These are phyloP conservation scores for Schizochytrium sp. DNA, from an alignment of 108 stramenopile genomes.

Conservation along the genomic window DNA sequence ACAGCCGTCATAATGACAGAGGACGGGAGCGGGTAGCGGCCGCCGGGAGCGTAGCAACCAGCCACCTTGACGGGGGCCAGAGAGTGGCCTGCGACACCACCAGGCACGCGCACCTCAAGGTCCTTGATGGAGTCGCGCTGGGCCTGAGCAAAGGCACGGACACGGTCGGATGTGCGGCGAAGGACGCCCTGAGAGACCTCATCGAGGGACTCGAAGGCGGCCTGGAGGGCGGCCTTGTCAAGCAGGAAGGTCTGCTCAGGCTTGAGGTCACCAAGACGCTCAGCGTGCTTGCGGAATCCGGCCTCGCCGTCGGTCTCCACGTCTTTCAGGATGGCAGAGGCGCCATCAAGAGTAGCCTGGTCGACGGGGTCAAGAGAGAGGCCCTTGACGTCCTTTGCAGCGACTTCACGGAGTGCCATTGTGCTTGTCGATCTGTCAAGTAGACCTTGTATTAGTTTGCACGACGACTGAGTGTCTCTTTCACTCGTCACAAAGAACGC, in stretches of 20 bases:
- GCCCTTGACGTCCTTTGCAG: constrained; percentile 30
- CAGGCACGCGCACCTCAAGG: constrained; percentile 90
- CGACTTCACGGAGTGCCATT: constrained; percentile 46
- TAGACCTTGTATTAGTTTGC: too few species aligned
- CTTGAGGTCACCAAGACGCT: constrained; percentile 71
- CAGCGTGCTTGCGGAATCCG: constrained; percentile 67
- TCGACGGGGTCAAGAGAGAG: constrained; percentile 54
- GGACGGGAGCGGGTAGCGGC: constrained; percentile 96
- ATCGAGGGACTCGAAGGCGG: constrained; percentile 68
- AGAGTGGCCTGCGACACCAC: constrained; percentile 94
- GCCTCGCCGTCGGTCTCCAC: constrained; percentile 62
- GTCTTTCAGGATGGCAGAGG: constrained; percentile 11
- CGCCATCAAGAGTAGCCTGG: constrained; percentile 13
- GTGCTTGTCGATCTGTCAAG: too few species aligned
- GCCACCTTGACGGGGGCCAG: constrained; percentile 92
- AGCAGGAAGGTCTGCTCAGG: constrained; percentile 60
- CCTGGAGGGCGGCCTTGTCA: constrained; percentile 66
- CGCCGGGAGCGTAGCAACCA: constrained; percentile 99
- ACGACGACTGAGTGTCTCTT: too few species aligned
- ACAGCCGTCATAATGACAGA: constrained; percentile 97
- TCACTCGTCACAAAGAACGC: too few species aligned
- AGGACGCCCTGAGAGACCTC: constrained; percentile 79
- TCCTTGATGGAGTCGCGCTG: constrained; percentile 87
- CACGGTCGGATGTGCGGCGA: constrained; percentile 82
- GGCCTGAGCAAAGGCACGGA: constrained; percentile 88